phyloP scores from a whole-genome alignment of 306 rosid species.

The Glycyrrhiza uralensis region DNA sequence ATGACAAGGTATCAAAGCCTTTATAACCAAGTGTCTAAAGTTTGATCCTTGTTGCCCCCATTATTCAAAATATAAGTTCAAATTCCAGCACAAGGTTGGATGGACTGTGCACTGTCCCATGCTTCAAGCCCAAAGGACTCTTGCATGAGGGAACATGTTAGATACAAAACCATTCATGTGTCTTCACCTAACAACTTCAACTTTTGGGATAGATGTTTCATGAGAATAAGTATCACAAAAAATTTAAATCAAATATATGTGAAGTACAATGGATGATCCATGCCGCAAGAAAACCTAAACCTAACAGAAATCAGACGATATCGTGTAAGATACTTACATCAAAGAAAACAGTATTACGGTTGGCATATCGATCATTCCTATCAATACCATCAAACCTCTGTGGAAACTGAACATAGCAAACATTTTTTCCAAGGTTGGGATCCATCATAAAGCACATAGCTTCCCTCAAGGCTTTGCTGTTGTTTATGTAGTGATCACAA shows the following conservation, averaged over 20 bases:
- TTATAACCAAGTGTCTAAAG: neutral
- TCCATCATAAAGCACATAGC: constrained; percentile 99
- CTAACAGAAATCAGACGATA: constrained; percentile 4
- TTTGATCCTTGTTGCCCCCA: no score
- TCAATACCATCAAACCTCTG: constrained; percentile 99
- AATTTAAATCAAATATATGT: neutral
- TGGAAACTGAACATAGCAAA: constrained; percentile 95
- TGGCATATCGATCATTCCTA: constrained; percentile 90
- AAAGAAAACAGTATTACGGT: constrained; percentile 95
- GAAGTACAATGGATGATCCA: neutral
- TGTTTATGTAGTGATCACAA: constrained; percentile 98
- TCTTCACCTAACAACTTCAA: neutral
- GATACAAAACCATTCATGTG: neutral
- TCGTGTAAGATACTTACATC: constrained; percentile 58
- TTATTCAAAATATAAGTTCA: neutral
- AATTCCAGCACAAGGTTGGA: neutral
- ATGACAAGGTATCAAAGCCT: neutral
- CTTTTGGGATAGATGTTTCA: neutral
- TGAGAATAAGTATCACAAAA: neutral
- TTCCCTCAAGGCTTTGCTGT: constrained; percentile 96
- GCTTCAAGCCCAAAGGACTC: neutral
- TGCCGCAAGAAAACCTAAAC: constrained; percentile 5
- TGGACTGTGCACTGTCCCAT: neutral
- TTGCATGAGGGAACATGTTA: neutral
- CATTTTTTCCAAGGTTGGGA: constrained; percentile 89